phyloP scores from a whole-genome alignment of 2,329 filamentous ascomycete species.

The Hymenoscyphus repandus region DNA sequence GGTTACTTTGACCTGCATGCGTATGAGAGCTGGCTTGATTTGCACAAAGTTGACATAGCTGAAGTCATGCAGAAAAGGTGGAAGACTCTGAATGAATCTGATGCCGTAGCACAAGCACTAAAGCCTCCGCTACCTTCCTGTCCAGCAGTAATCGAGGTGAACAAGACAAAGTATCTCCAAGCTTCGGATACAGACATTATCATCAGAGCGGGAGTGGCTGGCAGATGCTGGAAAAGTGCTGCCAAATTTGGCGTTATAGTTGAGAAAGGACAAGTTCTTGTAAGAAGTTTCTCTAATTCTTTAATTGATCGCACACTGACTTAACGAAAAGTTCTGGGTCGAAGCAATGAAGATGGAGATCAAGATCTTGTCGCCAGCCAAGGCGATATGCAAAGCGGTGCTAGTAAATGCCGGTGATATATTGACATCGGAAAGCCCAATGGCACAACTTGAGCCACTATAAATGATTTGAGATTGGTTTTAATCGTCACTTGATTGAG shows the following conservation, averaged over 20 bases:
- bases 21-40: conserved; percentile 1
- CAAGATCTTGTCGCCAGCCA: conserved; percentile 42
- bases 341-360: conserved; percentile 66
- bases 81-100: conserved; percentile 15
- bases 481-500: too few species aligned
- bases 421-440: not conserved
- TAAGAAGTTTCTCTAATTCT: not conserved
- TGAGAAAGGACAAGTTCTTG: conserved; percentile 38
- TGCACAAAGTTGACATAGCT: not conserved
- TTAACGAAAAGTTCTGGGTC: conserved; percentile 29
- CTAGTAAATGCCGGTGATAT: not conserved
- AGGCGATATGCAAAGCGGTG: not conserved
- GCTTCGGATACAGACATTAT: not conserved
- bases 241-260: conserved; percentile 41
- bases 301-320: not conserved
- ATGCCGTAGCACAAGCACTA: conserved; percentile 37
- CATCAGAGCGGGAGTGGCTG: not conserved
- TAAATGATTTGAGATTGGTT: not conserved
- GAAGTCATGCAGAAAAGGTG: not conserved
- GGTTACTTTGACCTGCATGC: not conserved
- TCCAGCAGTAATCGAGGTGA: too few species aligned
- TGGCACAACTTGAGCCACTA: not conserved
- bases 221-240: conserved; percentile 34
- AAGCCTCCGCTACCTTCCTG: conserved; percentile 40
- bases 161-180: not conserved